phyloP scores from a whole-genome alignment of 202 grass and related monocot genomes.

The Cymbopogon flexuosus region DNA sequence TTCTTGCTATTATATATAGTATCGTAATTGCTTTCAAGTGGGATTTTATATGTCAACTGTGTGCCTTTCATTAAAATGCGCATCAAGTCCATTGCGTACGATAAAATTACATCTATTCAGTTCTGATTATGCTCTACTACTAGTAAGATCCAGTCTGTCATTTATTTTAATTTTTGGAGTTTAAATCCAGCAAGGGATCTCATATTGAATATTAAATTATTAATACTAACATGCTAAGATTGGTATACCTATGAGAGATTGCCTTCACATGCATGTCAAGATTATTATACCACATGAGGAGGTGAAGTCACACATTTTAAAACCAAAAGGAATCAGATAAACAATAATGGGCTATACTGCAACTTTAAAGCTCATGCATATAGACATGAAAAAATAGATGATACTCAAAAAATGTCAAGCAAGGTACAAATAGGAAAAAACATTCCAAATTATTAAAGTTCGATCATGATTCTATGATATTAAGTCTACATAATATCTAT shows the following conservation, averaged over 20 bases:
- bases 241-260: constrained; percentile 4
- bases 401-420: not conserved
- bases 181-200: constrained; percentile 25
- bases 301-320: not conserved
- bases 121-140: constrained; percentile 24
- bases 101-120: not conserved
- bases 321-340: not conserved
- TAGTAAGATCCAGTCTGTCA: constrained; percentile 32
- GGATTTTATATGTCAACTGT: not conserved
- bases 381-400: not conserved
- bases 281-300: not conserved
- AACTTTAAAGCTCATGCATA: not conserved
- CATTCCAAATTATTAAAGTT: not conserved
- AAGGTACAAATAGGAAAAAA: not conserved
- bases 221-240: constrained; percentile 13
- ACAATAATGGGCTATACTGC: not conserved
- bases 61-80: not conserved
- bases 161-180: not conserved
- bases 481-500: not conserved
- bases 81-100: not conserved
- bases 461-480: not conserved
- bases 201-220: constrained; percentile 1
- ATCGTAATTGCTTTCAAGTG: constrained; percentile 22
- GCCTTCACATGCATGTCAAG: constrained; percentile 19
- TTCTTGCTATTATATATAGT: constrained; percentile 22